Base-by-base conservation (phyloP, 176 grass and related monocot genomes). In the Luzula sylvatica region DNA sequence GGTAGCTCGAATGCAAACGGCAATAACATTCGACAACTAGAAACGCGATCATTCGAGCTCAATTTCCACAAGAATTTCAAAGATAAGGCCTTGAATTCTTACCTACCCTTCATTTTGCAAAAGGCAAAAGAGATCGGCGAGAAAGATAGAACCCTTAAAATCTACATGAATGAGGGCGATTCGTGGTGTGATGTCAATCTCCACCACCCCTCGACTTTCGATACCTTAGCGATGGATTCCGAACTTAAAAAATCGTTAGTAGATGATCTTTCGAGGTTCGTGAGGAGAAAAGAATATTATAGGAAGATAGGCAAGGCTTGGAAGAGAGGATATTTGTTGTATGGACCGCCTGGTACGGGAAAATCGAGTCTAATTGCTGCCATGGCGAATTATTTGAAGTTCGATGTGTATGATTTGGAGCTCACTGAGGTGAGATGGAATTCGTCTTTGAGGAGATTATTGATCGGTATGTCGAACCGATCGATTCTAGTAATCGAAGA, bases 371-470 rank as follows among this genome's bases (percentile, higher is more conserved):
- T 95, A 52, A 77, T 95, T 28, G 89, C 83, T 3, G 89, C 83
- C 46, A 95, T 95, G 61, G 83, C 89, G 29, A 95, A 95, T 52
- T 69, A 88, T 61, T 84, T 95, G 70, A 88, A 82, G 83, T 95
- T 88, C 23, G 83, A 95, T 45, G 77, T 88, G 44, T 95, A 95
- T 29, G 89, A 95, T 69, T 68, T 95, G 48, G 83, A 95, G 73
- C 73, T 95, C n/a, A 74, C 79, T 4, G 83, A 87, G 61, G 89
- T 88, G 13, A 53, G 41, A 14, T 76, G 83, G 73, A 95, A 95
- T 35, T 69, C 52, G 4, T 69, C 55, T 2, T 76, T 95, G 1
- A 57, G 83, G 23, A 43, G 73, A 32, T 39, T 95, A 70, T 59
- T 95, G 51, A 74, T 87, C 6, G 67, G 75, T 17, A 88, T 95